Evolutionary conservation across 140 eudicot species (phyloP), one percentile per base, ranked within the genome.

Genomic region (Artemisia princeps): DNA sequence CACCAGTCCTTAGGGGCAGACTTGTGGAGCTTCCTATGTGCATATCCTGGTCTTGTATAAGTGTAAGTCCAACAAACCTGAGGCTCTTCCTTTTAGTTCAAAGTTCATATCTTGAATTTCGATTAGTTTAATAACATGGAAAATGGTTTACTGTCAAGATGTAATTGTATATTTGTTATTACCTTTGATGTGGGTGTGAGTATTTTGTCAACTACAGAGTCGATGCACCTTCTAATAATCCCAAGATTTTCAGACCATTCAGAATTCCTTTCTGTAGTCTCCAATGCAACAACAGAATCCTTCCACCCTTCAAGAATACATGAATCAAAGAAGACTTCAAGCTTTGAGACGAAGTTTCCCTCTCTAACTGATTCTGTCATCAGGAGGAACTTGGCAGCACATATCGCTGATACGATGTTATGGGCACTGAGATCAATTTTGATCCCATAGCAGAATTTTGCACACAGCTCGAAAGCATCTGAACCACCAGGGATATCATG

Each of bases 261-360:
- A 1, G 77, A 81, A 24, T 79, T 64, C 55, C 55, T 75, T 40
- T 59, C 84, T 10, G 89, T 82, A 46, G 76, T 77, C 82, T 79
- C 82, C 65, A 89, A 78, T 0, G 86, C 26, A 23, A 76, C 81
- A 10, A 89, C 67, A 2, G 81, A 77, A 66, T 89, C 95, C 55
- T 86, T 89, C 97, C 97, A 89, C 14, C 92, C 89, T 62, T 86
- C 78, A 53, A 86, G 85, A 68, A 89, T 86, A 82, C 97, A 89
- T 0, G 94, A 82, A 26, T 63, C 72, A 74, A 82, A 86, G 82
- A 89, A 89, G 24, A 76, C 69, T 58, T 89, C 94, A 7, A 89
- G 74, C 75, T 84, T 89, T 30, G 70, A 69, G 10, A 80, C 68
- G 44, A 89, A 80, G 72, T 89, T 89, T 48, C 86, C 92, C 54